Base-by-base conservation (phyloP, 495 filamentous ascomycete species). In the Hypoxylon intermedium region DNA sequence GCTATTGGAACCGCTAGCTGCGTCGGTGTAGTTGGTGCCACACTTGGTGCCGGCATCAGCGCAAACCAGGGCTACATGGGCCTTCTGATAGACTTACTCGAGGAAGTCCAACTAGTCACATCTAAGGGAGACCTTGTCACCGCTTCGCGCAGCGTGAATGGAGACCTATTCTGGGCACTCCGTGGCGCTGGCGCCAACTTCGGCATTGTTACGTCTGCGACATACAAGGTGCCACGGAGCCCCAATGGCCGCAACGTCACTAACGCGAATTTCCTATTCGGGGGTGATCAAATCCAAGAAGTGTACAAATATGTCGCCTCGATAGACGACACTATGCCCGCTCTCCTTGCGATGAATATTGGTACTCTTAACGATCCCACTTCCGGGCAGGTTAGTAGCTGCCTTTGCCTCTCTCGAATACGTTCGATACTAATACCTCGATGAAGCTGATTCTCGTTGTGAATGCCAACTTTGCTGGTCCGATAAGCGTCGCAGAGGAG, bases 131-230 rank as follows among this genome's bases (percentile, higher is more conserved):
- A 67, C 23, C 45, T 74, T 33, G n/a, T 85, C 36, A 72, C 65
- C 2, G 77, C 76, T 18, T 74, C 71, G 21, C 72, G 68, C 4
- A 71, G 68, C 16, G 38, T 78, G 48, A 74, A 83, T 53, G 24
- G 65, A 0, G 83, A 86, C 59, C 61, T 86, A 0, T 85, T 77
- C 63, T 84, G 80, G 80, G 82, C 82, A 4, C 28, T 52, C 16
- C 44, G 55, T 13, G 55, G 55, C 28, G 83, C 81, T 4, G 78
- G 73, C 13, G 75, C 77, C 2, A 82, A 77, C 20, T 85, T 79
- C 42, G 82, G 75, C 5, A 74, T 83, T 4, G 77, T 82, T 0
- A 66, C 69, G 51, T 78, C 75, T 3, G 68, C 79, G 65, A 82
- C 79, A 0, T 59, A 68, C 19, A 81, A 74, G 53, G 69, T 70